Conservation (phyloP, 768 basidiomycete genomes). For the Naganishia randhawae region DNA sequence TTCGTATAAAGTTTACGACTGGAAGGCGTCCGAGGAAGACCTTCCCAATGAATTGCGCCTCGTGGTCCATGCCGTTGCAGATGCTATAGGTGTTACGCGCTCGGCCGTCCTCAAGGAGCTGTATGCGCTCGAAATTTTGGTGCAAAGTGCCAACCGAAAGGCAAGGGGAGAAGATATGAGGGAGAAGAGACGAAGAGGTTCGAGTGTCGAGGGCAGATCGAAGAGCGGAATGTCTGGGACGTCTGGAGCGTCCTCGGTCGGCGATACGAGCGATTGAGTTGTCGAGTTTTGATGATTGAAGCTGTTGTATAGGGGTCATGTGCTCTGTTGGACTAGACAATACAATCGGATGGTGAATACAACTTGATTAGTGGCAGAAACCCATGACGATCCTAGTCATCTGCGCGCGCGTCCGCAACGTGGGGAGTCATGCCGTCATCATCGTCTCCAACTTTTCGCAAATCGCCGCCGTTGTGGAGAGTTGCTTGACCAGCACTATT, state of each 20-base stretch:
- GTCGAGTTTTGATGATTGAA: background rate
- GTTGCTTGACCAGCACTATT: background rate
- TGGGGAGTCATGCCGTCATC: background rate
- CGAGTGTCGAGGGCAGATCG: background rate
- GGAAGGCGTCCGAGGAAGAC: background rate
- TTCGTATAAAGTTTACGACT: conserved; percentile 8
- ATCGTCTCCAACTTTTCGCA: background rate
- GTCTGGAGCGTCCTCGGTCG: background rate
- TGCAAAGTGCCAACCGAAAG: background rate
- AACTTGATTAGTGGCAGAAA: background rate
- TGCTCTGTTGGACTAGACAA: background rate
- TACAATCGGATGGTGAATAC: background rate
- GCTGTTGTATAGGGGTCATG: background rate
- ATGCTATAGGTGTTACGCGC: background rate
- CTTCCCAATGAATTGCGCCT: conserved; percentile 3
- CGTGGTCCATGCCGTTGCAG: conserved; percentile 2
- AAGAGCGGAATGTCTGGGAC: background rate
- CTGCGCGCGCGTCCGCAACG: background rate
- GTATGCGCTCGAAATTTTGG: background rate
- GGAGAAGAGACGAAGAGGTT: background rate
- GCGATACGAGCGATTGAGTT: background rate
- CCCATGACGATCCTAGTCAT: background rate
- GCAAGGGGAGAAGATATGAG: background rate
- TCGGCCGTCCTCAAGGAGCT: conserved; percentile 18
- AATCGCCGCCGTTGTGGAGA: background rate